Base-by-base conservation (phyloP, 768 basidiomycete species). In the Auricularia auricula-judae region DNA sequence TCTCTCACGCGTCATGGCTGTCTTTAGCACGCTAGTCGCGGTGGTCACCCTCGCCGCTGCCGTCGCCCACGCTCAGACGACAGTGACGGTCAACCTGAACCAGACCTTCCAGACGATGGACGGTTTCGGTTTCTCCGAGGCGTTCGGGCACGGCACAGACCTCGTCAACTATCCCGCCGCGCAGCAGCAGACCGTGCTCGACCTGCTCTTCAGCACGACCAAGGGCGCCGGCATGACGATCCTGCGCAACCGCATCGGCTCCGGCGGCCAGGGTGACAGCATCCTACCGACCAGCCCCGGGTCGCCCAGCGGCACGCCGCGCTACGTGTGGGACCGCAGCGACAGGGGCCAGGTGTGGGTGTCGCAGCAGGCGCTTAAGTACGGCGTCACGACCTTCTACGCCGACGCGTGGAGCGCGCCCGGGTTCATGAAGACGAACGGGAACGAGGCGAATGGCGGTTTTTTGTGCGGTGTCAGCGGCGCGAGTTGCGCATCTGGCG, bases 381-480 rank as follows among this genome's bases (percentile, higher is more conserved):
- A 63, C 43, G 63, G 63, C 29, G 62, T 64, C 35, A 63, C 36
- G 21, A 63, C 47, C 16, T 43, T 66, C 63, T 66, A 66, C 53
- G 65, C 65, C 23, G 63, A 66, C 56, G 65, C 65, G 12, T 66
- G 65, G 65, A 63, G 62, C 47, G 65, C 65, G 8, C 65, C 65
- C 2, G 65, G 65, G 14, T 66, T 63, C 35, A 66, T 66, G 65
- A 66, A 66, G 63, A 66, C 65, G 16, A 64, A 63, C 43, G 65
- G 65, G 1, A 11, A 59, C 12, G 54, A 66, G 43, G 36, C 43
- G 0, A 61, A 66, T 44, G 65, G 63, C 47, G 65, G 65, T 1
- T 60, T 36, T 1, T 54, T 66, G 18, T 66, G 65, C 36, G 65
- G 65, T 18, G 65, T 66, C 18, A 63, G 61, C 35, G 65, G 65